Evolutionary conservation across 129 eudicot genomes (phyloP), one percentile per base, ranked within the genome.

Genomic region (Helianthus tuberosus): DNA sequence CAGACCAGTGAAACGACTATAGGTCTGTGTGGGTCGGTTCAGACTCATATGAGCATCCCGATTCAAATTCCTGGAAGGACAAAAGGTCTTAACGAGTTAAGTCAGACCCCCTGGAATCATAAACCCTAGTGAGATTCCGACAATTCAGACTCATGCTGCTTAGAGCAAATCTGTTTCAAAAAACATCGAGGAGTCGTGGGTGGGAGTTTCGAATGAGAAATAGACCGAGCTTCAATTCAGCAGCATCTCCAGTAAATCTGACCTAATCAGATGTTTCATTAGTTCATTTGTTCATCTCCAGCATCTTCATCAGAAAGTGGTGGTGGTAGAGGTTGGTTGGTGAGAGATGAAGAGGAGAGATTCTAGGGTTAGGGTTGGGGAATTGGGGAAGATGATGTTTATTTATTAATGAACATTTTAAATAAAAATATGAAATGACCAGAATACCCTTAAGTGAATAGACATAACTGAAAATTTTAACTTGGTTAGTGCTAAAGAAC

Each of bases 201-300:
- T 72, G 36, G 86, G 74, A 57, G 61, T 80, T 50, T 71, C 86
- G 9, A 78, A 62, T 73, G 84, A 82, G 57, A 71, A 68, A 72
- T 88, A 76, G 12, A 78, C 83, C 41, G 94, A 59, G 96, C 78
- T 72, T 86, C 71, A 75, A 85, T 76, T 86, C 96, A 20, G 85
- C 77, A n/a, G 85, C 86, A n/a, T n/a, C n/a, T n/a, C n/a, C n/a
- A n/a, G n/a, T n/a, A 88, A 71, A 72, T 41, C 81, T 54, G 63
- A 73, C 78, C n/a, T 89, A 75, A 62, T 81, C 88, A 4, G 76
- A 75, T 50, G 54, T 76, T 43, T 78, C 91, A 32, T 80, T 88
- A 4, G 61, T 77, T 49, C 88, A 82, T 55, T n/a, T n/a, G n/a
- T n/a, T n/a, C n/a, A n/a, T n/a, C n/a, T n/a, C n/a, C n/a, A n/a